Percentiles rank a stretch among this genome's conserved stretches.
Conservation (phyloP, 352 stramenopile species). For the Phytophthora agathidicida region DNA sequence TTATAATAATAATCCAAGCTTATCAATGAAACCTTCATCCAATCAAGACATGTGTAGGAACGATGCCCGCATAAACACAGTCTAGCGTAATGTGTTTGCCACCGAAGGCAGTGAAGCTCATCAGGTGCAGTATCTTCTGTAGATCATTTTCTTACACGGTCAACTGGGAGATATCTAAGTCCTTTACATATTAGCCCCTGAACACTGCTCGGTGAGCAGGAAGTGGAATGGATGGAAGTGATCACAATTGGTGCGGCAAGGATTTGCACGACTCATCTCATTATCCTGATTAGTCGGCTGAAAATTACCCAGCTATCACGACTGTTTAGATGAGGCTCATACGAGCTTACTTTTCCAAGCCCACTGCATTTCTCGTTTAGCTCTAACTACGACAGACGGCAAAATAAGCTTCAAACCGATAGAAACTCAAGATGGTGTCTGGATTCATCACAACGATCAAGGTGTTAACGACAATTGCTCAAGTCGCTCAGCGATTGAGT, state of each 20-base stretch:
- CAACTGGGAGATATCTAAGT: too few species aligned
- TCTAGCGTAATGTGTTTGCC: too few species aligned
- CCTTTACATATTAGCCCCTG: too few species aligned
- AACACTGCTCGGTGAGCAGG: too few species aligned
- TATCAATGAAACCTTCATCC: constrained; percentile 1
- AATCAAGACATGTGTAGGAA: constrained; percentile 7
- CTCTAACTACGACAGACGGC: not conserved
- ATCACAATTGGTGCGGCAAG: too few species aligned
- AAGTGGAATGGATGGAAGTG: too few species aligned
- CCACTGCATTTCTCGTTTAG: constrained; percentile 8
- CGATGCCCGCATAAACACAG: not conserved
- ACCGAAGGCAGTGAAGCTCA: too few species aligned
- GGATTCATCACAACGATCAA: constrained; percentile 34
- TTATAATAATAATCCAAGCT: too few species aligned
- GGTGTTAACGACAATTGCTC: constrained; percentile 28
- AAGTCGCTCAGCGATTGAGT: constrained; percentile 27
- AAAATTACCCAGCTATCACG: not conserved
- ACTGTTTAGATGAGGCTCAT: constrained; percentile 10
- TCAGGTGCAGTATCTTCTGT: too few species aligned
- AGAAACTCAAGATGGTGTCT: constrained; percentile 15
- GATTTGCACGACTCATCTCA: constrained; percentile 22
- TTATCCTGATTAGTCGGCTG: constrained; percentile 11
- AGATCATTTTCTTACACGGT: too few species aligned
- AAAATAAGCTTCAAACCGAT: too few species aligned
- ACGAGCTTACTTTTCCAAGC: not conserved